A percentile compares a stretch with the other conserved stretches of the same genome.
These are phyloP conservation scores for Prunus padus DNA, from an alignment of 306 rosid species.

Conservation along the genomic window DNA sequence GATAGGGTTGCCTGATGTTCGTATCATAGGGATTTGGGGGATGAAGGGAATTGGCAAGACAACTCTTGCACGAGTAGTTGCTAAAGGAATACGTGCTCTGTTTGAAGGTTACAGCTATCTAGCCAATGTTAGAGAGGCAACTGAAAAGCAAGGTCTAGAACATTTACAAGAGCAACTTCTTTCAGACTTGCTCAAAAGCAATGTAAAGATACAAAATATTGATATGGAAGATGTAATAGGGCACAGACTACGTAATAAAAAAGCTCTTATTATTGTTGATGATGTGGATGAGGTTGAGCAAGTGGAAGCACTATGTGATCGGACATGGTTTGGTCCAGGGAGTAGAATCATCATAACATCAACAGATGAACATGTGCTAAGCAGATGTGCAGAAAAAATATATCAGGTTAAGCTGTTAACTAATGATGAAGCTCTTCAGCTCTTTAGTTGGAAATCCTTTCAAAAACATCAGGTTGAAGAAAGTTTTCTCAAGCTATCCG, in stretches of 20 bases:
- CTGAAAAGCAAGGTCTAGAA: not conserved
- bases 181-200: not conserved
- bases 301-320: not conserved
- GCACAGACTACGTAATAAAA: conserved; percentile 5
- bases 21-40: no score
- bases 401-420: conserved; percentile 1
- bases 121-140: no score
- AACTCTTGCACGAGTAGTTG: no score
- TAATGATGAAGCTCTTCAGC: conserved; percentile 9
- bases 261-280: conserved; percentile 9
- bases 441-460: conserved; percentile 12
- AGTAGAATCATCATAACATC: no score
- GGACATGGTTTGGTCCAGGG: conserved; percentile 11
- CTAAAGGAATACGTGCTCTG: no score
- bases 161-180: conserved; percentile 6
- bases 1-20: no score
- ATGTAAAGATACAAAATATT: not conserved
- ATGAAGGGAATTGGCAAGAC: no score
- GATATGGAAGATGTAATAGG: not conserved
- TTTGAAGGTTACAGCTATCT: no score
- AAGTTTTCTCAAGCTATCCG: conserved; percentile 1
- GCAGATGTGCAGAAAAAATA: not conserved
- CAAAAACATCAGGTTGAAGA: not conserved
- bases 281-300: conserved; percentile 4
- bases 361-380: conserved; percentile 8